Evolutionary conservation across 2,329 filamentous ascomycete species (phyloP), one percentile per base, ranked within the genome.

Genomic region (Aspergillus fumigatiaffinis): DNA sequence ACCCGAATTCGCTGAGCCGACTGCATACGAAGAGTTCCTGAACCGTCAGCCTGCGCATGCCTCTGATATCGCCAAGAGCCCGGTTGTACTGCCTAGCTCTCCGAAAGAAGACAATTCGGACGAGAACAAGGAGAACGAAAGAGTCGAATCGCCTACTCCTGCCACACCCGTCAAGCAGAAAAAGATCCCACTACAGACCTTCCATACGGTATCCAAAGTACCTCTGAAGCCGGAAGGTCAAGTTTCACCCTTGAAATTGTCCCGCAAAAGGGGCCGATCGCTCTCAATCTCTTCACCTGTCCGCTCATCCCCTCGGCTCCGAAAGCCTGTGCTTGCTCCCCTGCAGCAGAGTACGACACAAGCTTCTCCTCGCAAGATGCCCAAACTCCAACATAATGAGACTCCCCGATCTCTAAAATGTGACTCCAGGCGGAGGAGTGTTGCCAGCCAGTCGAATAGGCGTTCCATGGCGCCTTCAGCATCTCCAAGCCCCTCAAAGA

Each of bases 171-270:
- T 80, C 51, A 81, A 84, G 49, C 59, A 63, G 7, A 66, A 67
- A 17, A 73, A 76, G 0, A 66, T 79, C n/a, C 75, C 72, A n/a
- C 79, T 80, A 55, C 78, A 79, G 47, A 77, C 81, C n/a, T 84
- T 88, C 60, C 84, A 89, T 71, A 92, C 90, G 0, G 86, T 90
- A 0, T 89, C 87, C 26, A 92, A 92, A 73, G 85, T 92, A 4
- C 89, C 89, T 1, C 75, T 92, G 44, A 91, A 90, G 71, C 79
- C 85, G 3, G 86, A 86, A 25, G 87, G 77, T 14, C 73, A 79
- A 5, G 70, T 78, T 1, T 80, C 79, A 8, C 78, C 80, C 50
- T 58, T 79, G 63, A 77, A 76, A 59, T 60, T 77, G 54, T 67
- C 77, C 55, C 71, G 78, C 58, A 74, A 82, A 69, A 66, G 80